Conservation (phyloP, 768 basidiomycete species). For the Aureoboletus auriporus region DNA sequence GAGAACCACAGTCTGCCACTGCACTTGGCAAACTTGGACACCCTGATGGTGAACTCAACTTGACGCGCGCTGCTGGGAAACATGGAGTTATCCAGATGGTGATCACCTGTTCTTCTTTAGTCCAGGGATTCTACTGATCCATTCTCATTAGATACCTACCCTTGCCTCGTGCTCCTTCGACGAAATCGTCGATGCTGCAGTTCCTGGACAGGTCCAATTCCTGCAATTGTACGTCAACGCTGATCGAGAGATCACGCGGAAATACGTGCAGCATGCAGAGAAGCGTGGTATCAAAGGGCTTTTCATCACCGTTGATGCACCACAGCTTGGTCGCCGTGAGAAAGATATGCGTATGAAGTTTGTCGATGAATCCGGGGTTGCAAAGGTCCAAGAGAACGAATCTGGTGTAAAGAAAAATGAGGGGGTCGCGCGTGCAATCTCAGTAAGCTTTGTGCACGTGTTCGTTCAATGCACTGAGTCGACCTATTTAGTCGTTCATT, state of each 20-base stretch:
- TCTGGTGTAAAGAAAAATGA: constrained; percentile 40
- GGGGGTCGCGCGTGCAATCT: constrained; percentile 90
- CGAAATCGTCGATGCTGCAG: constrained; percentile 79
- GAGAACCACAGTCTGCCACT: constrained; percentile 53
- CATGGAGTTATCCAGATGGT: constrained; percentile 72
- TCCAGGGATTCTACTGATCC: background rate
- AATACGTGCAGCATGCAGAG: constrained; percentile 84
- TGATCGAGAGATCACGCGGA: constrained; percentile 79
- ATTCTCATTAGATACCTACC: constrained; percentile 83
- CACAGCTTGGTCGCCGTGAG: constrained; percentile 87
- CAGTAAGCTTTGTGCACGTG: constrained; percentile 41
- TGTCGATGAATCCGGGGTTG: constrained; percentile 52
- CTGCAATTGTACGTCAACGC: constrained; percentile 88
- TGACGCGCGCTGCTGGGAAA: constrained; percentile 82
- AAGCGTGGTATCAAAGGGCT: constrained; percentile 81
- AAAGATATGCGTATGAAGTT: constrained; percentile 97
- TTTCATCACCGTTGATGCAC: constrained; percentile 94
- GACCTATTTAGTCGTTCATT: constrained; percentile 67
- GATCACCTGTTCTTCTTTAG: background rate
- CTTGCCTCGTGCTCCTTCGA: constrained; percentile 91
- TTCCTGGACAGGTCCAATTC: constrained; percentile 74
- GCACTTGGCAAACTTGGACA: constrained; percentile 90
- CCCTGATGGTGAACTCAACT: constrained; percentile 85
- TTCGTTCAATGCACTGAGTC: constrained; percentile 29
- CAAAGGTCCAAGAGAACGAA: constrained; percentile 22